Evolutionary conservation across 352 stramenopile species (phyloP).

Genomic region (Globisporangium megalacanthum): DNA sequence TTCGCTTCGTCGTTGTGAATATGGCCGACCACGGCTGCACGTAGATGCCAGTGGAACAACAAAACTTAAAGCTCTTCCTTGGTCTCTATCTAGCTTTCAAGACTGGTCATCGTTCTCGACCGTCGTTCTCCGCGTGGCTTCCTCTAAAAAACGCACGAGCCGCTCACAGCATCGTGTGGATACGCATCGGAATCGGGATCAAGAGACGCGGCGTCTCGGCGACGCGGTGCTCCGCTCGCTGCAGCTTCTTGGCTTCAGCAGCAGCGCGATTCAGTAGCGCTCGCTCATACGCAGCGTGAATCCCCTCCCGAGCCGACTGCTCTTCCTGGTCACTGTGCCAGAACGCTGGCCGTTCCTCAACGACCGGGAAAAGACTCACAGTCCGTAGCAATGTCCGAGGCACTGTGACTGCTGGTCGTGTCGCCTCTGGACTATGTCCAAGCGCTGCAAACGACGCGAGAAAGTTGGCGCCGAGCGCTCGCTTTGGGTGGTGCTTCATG

Average conservation of each 20-base stretch:
- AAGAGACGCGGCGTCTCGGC: not conserved
- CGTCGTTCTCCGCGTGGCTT: no score
- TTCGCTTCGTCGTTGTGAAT: no score
- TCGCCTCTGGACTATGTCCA: not conserved
- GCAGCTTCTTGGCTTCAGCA: not conserved
- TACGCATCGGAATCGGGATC: not conserved
- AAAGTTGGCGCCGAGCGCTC: not conserved
- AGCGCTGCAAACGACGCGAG: not conserved
- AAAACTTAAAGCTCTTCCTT: no score
- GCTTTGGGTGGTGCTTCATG: not conserved
- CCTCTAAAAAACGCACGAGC: no score
- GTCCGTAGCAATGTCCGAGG: not conserved
- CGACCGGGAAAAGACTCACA: not conserved
- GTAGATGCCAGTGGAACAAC: no score
- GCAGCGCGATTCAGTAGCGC: not conserved
- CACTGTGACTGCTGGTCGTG: not conserved
- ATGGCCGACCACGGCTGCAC: no score
- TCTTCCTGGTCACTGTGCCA: slow-evolving; percentile 2
- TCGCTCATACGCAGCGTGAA: slow-evolving; percentile 5
- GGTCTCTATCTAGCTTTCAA: no score
- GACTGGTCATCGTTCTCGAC: no score
- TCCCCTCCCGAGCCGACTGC: not conserved
- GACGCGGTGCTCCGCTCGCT: not conserved
- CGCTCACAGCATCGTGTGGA: not conserved
- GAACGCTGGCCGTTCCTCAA: not conserved